Evolutionary conservation across 164 flowering plant species (phyloP), one percentile per base, ranked within the genome.

Genomic region (Vitis cinerea): DNA sequence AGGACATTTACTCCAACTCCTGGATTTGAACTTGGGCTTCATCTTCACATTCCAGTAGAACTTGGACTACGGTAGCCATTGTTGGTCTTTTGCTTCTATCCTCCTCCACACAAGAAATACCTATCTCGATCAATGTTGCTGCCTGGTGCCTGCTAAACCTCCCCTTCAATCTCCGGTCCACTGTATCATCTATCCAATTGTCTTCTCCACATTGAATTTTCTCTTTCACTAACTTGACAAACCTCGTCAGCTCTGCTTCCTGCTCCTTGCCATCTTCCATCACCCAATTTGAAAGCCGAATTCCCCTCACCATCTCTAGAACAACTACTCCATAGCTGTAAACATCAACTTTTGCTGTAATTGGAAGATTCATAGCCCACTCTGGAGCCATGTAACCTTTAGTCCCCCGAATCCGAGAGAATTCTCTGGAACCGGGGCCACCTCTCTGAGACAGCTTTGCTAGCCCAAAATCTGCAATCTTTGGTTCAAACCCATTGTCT

Each of bases 331-430:
- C 83, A 68, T 68, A 80, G 55, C 83, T 76, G 17, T 66, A 80
- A 29, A 80, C 83, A 67, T 80, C 83, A 3, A 76, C 83, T 59
- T 74, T 76, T 3, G 83, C 74, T 4, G 79, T 74, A 51, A 80
- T 71, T 1, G 79, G 79, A 30, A 76, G 78, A 56, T 71, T 80
- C 54, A 68, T 11, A 30, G 75, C 74, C 83, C 83, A 80, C 29
- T 76, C 83, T 9, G 83, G 80, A 65, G 83, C 83, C 80, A 76
- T 68, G 71, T 80, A 80, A 31, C 83, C 80, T 63, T 68, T 73
- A 37, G 82, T 79, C 30, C 82, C 82, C 12, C 79, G 68, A 47
- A 72, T 66, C 10, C 58, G 66, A 0, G 83, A 80, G 64, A 80
- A 51, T 10, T 71, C 59, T 10, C 44, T 31, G 6, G 77, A 76